Base-by-base conservation (phyloP, 495 filamentous ascomycete species). In the Neurospora sp. region DNA sequence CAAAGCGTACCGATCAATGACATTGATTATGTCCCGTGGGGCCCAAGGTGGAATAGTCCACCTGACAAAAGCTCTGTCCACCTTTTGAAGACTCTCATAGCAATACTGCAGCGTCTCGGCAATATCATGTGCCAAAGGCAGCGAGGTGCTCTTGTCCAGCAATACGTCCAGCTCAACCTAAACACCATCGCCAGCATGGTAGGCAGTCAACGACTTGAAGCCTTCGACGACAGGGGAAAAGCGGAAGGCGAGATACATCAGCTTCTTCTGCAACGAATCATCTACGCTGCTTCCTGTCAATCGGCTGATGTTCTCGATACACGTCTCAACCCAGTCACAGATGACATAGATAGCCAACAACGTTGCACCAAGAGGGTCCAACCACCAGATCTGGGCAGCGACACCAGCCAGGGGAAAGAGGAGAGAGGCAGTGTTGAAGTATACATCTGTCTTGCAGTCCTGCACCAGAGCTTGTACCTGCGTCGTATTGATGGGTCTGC, bases 51-150 rank as follows among this genome's bases (percentile, higher is more conserved):
- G 73, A 72, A 10, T 81, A 87, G 77, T 87, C 84, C 46, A 79
- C 77, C 4, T 84, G 5, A 86, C 84, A 76, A 86, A 87, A 5
- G 84, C 83, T 35, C 84, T 74, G 77, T 87, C 84, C 0, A 87
- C 84, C 75, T 86, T 84, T 10, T 77, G 77, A 39, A 86, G 74
- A 14, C 81, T 77, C 70, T 81, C 77, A 39, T 74, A 78, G 72
- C 85, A 87, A 75, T 87, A 86, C 76, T 86, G 84, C 73, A 87
- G 74, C 10, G 85, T 87, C 78, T 86, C 85, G 18, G 83, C 82
- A 72, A 86, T 78, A 76, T 87, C 84, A 77, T 87, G 83, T n/a
- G 79, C 77, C 27, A 76, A 75, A 69, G 78, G 77, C 73, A 86
- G 73, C 35, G 79, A 75, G 39, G 78, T 82, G 20, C 83, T 78